Evolutionary conservation across 164 flowering plant species (phyloP).

Genomic region (Macadamia integrifolia): DNA sequence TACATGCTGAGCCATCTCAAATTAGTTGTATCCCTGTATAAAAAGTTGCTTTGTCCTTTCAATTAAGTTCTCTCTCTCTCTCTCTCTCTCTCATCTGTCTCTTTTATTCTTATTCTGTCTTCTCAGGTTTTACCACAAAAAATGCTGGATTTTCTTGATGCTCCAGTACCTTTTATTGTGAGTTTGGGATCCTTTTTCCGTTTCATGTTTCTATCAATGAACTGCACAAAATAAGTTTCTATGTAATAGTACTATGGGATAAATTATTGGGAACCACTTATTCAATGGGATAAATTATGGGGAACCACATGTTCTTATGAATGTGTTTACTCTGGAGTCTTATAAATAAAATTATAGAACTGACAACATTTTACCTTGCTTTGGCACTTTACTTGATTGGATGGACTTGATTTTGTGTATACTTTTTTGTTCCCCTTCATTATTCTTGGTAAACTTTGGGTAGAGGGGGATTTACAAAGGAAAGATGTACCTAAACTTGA

Average conservation of each 20-base stretch:
- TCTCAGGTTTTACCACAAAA: conserved; percentile 74
- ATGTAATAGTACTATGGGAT: background rate
- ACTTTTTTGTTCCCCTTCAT: too few species aligned
- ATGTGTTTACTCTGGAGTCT: background rate
- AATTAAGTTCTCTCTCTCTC: too few species aligned
- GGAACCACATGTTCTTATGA: background rate
- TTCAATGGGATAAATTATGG: background rate
- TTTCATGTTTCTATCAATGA: background rate
- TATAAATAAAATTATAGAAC: background rate
- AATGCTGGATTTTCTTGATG: conserved; percentile 95
- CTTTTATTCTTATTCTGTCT: background rate
- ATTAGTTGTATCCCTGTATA: too few species aligned
- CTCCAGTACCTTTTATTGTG: conserved; percentile 94
- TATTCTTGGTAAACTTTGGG: background rate
- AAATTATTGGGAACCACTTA: background rate
- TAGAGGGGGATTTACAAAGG: too few species aligned
- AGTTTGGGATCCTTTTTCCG: conserved; percentile 26
- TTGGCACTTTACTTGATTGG: background rate
- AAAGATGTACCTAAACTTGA: too few species aligned
- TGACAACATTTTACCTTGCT: background rate
- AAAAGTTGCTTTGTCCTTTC: too few species aligned
- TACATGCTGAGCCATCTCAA: too few species aligned
- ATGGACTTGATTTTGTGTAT: background rate
- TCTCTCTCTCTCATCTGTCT: too few species aligned
- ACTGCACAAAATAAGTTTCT: background rate